Evolutionary conservation across 140 eudicot species (phyloP).

Genomic region (Anethum foeniculum): DNA sequence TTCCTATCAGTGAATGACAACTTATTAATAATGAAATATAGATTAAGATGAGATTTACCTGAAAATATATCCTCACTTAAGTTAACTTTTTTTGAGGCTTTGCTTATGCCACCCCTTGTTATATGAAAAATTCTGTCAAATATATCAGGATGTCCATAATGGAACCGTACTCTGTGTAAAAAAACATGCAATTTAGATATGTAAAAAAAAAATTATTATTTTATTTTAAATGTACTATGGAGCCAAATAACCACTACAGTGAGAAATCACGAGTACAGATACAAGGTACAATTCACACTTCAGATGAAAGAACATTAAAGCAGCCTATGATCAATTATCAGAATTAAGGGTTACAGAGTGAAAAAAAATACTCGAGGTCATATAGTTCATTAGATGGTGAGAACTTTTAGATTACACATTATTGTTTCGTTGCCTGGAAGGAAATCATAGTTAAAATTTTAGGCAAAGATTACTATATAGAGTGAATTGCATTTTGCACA

Average conservation of each 20-base stretch:
- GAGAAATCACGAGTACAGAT: neutral
- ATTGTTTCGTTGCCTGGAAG: neutral
- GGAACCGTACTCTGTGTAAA: constrained; percentile 9
- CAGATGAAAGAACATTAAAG: neutral
- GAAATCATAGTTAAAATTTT: neutral
- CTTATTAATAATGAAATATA: neutral
- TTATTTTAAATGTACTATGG: neutral
- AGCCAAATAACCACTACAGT: neutral
- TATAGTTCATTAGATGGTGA: neutral
- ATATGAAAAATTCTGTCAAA: constrained; percentile 11
- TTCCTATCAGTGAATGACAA: neutral
- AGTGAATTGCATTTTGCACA: too few relatives aligned
- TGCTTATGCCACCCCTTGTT: constrained; percentile 12
- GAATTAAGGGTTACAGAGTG: neutral
- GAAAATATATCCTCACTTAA: constrained; percentile 14
- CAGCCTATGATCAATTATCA: neutral
- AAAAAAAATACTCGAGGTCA: neutral
- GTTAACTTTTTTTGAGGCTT: constrained; percentile 6
- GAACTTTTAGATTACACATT: neutral
- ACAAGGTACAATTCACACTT: neutral
- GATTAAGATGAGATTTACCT: neutral
- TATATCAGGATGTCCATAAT: constrained; percentile 13
- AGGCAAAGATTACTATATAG: neutral
- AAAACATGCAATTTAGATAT: neutral
- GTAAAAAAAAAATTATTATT: neutral